A percentile compares a stretch with the other conserved stretches of the same genome.
These are phyloP conservation scores for Mycosphaerella sp. DNA, from an alignment of 2,329 filamentous ascomycete genomes.

Conservation along the genomic window DNA sequence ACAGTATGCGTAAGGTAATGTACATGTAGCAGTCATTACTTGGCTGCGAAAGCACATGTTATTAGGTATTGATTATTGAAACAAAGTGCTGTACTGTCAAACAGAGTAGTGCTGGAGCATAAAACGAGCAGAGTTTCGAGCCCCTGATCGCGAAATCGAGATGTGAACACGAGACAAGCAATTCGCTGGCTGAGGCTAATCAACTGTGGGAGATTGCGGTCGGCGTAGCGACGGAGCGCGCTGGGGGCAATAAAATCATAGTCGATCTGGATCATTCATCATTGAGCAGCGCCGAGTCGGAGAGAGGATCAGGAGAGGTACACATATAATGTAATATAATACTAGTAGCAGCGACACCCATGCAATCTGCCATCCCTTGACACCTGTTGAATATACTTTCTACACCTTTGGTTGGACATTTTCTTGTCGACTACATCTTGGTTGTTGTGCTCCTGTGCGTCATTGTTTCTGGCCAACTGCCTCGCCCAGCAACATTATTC, in stretches of 20 bases:
- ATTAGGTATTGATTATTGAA: too few species aligned
- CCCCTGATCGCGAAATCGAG: not conserved
- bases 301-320: too few species aligned
- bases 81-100: too few species aligned
- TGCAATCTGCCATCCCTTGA: not conserved
- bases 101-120: not conserved
- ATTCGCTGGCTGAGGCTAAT: conserved; percentile 4
- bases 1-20: too few species aligned
- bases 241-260: not conserved
- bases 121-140: not conserved
- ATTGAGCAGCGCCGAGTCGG: too few species aligned
- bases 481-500: not conserved
- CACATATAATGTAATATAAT: not conserved
- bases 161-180: not conserved
- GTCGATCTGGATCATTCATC: not conserved
- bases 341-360: not conserved
- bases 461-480: not conserved
- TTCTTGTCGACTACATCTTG: not conserved
- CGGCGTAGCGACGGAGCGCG: not conserved
- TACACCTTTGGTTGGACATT: not conserved
- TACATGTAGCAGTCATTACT: too few species aligned
- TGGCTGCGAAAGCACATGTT: too few species aligned
- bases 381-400: too few species aligned
- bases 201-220: conserved; percentile 2
- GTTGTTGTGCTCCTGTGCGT: not conserved